phyloP scores from a whole-genome alignment of 768 basidiomycete genomes.

The Xerocomus brunneocitrinus region DNA sequence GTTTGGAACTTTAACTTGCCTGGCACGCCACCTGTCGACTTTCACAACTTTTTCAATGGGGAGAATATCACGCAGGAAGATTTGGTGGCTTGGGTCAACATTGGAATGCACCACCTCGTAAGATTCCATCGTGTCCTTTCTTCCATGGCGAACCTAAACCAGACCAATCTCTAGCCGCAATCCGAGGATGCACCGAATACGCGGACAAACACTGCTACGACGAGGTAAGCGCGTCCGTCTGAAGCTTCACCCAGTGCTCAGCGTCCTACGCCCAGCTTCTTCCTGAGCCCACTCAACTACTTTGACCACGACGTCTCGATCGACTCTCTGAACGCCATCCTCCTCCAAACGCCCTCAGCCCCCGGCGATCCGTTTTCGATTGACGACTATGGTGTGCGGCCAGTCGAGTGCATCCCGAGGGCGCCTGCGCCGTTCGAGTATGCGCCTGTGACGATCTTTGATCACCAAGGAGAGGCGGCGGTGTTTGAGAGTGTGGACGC shows the following conservation, averaged over 20 bases:
- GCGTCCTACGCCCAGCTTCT: constrained; percentile 36
- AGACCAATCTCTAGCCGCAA: constrained; percentile 38
- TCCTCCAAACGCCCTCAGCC: constrained; percentile 37
- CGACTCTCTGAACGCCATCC: constrained; percentile 50
- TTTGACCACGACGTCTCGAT: constrained; percentile 61
- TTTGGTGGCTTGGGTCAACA: constrained; percentile 61
- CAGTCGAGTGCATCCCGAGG: constrained; percentile 37
- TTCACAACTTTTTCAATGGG: constrained; percentile 59
- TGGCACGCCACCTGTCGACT: constrained; percentile 50
- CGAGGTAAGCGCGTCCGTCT: constrained; percentile 37
- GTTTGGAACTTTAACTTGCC: constrained; percentile 66
- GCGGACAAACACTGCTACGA: constrained; percentile 50
- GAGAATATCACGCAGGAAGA: constrained; percentile 63
- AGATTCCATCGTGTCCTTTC: background rate
- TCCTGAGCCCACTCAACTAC: constrained; percentile 60
- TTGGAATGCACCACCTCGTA: constrained; percentile 64
- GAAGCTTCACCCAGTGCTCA: background rate
- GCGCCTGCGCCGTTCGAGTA: constrained; percentile 38
- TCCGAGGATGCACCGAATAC: constrained; percentile 64
- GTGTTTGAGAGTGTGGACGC: constrained; percentile 32
- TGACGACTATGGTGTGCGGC: constrained; percentile 52
- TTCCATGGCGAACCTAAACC: background rate
- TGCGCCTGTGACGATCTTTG: constrained; percentile 30
- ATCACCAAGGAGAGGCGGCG: constrained; percentile 32
- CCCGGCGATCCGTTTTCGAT: constrained; percentile 38